These are phyloP conservation scores for Talaromyces nanjingensis DNA, from an alignment of 495 filamentous ascomycete genomes.

Conservation along the genomic window DNA sequence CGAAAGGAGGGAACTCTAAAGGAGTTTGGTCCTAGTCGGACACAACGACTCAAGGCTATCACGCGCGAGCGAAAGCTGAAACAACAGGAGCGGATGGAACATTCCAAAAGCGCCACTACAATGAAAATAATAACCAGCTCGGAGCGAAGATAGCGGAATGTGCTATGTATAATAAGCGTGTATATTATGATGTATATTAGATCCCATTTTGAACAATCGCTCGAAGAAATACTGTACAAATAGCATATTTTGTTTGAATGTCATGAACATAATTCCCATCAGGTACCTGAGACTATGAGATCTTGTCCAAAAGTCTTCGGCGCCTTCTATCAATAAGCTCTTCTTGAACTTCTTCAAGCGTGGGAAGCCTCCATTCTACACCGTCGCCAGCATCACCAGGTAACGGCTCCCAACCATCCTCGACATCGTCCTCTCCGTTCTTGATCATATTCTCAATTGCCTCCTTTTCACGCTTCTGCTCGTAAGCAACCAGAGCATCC, in stretches of 20 bases:
- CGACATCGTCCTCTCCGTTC: slow-evolving; percentile 35
- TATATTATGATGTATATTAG: not conserved
- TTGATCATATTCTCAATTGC: slow-evolving; percentile 58
- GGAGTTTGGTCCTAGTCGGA: slow-evolving; percentile 4
- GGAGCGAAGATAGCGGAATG: not conserved
- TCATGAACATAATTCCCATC: not conserved
- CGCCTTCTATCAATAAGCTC: slow-evolving; percentile 85
- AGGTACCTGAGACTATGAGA: slow-evolving; percentile 39
- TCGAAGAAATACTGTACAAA: not conserved
- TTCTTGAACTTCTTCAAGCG: slow-evolving; percentile 81
- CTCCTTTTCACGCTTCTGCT: slow-evolving; percentile 75
- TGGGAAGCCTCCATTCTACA: slow-evolving; percentile 75
- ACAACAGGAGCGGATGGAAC: not conserved
- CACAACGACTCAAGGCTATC: slow-evolving; percentile 1
- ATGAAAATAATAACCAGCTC: not conserved
- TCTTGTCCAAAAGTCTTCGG: slow-evolving; percentile 71
- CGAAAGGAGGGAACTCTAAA: slow-evolving; percentile 2
- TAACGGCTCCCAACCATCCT: slow-evolving; percentile 71
- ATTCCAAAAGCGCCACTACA: not conserved
- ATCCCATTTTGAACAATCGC: not conserved
- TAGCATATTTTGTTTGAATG: not conserved
- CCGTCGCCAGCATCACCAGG: slow-evolving; percentile 85
- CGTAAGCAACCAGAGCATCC: slow-evolving; percentile 73
- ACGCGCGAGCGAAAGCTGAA: not conserved
- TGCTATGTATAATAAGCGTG: not conserved